phyloP scores from a whole-genome alignment of 2,329 filamentous ascomycete genomes.

The Calycina marina region DNA sequence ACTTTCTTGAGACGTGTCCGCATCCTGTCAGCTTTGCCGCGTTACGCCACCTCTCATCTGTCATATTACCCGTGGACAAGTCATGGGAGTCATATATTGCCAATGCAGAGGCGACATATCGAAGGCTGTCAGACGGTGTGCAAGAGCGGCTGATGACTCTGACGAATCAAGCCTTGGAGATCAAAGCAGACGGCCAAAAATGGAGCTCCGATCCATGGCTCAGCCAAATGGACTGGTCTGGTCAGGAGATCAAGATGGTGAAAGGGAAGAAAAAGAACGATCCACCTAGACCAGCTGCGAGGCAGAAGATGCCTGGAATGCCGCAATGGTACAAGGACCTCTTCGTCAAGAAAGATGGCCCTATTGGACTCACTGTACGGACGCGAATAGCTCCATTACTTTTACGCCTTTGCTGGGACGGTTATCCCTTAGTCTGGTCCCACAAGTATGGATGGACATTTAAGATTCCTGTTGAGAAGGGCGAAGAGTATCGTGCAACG shows the following conservation, averaged over 20 bases:
- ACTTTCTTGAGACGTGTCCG: conserved; percentile 78
- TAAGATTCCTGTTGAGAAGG: conserved; percentile 49
- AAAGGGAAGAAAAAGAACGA: conserved; percentile 84
- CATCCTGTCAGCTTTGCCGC: conserved; percentile 97
- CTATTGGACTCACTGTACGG: conserved; percentile 69
- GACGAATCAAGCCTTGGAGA: conserved; percentile 60
- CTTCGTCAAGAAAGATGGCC: conserved; percentile 51
- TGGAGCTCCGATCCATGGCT: conserved; percentile 82
- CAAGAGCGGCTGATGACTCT: conserved; percentile 59
- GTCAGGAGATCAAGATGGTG: conserved; percentile 79
- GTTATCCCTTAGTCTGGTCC: conserved; percentile 82
- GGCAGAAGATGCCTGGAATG: conserved; percentile 90
- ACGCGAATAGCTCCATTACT: conserved; percentile 78
- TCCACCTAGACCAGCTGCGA: conserved; percentile 57
- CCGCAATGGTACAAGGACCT: conserved; percentile 94
- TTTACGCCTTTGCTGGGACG: conserved; percentile 76
- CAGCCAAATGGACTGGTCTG: conserved; percentile 86
- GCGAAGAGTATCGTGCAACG: conserved; percentile 45
- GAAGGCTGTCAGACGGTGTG: conserved; percentile 61
- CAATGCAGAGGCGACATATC: conserved; percentile 76
- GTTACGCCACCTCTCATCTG: conserved; percentile 78
- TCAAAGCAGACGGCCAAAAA: conserved; percentile 52
- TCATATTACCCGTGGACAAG: conserved; percentile 79
- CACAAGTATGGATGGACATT: conserved; percentile 91
- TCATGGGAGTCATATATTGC: conserved; percentile 76